Evolutionary conservation across 2,329 filamentous ascomycete species (phyloP), one percentile per base, ranked within the genome.

Genomic region (Ustilaginoidea virens): DNA sequence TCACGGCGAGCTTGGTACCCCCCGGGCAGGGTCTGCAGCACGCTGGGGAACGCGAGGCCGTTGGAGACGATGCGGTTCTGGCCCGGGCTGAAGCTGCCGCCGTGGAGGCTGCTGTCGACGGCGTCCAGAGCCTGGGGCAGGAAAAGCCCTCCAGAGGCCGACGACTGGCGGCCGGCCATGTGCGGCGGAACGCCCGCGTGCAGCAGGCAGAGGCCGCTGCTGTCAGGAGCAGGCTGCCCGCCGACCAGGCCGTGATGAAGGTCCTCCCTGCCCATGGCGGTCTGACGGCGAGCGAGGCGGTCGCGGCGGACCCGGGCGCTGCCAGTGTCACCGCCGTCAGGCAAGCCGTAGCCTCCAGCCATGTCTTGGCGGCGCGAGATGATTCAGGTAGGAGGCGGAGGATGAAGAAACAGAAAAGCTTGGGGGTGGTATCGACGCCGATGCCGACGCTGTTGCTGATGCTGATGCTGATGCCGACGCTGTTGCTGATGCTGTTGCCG

Each of bases 61-160:
- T 27, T n/a, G 12, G 29, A 27, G 5, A 31, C 23, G 16, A 10
- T 7, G 12, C 23, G 18, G 19, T 17, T 27, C 3, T 31, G 29
- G 18, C 18, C 13, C 5, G 29, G 12, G 19, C 5, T 14, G 15
- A 26, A 31, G 23, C 26, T 31, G 19, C 9, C 7, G 3, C n/a
- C n/a, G n/a, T 30, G 23, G 5, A 26, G 17, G 16, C 17, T 19
- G 11, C 25, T 11, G 5, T 10, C 23, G 5, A 30, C 4, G 9
- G 14, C 18, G 12, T 7, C 10, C 3, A 19, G 17, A 5, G 18
- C 11, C 18, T 26, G 23, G n/a, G 29, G 29, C 29, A 18, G 11
- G 18, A 25, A 5, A 31, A 31, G 29, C 3, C 18, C 19, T 11
- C 19, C 15, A 12, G 29, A 27, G 18, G 7, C 13, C n/a, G n/a